Base-by-base conservation (phyloP, 352 stramenopile species). In the Phytophthora tentaculata region DNA sequence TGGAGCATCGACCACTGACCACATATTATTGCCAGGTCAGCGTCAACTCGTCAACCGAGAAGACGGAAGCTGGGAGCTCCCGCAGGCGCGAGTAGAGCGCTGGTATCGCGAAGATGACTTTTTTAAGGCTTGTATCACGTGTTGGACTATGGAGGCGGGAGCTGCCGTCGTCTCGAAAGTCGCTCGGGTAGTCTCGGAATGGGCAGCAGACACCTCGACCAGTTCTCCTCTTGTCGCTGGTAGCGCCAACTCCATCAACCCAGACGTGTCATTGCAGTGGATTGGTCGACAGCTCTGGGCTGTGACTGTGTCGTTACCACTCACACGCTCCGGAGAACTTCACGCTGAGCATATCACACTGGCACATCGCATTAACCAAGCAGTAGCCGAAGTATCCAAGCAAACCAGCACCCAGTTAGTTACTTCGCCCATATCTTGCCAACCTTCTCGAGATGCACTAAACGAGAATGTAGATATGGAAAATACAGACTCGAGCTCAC, bases 261-360 rank as follows among this genome's bases (percentile, higher is more conserved):
- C 86, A 9, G 84, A 94, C 49, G 81, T 94, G 4, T 88, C 83
- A 8, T 74, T 94, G 10, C 86, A 92, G 55, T 94, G 86, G 84
- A 89, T 94, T 54, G 86, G 81, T 0, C 72, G 76, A 9, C 76
- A 92, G 45, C 65, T 91, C 4, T 94, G 82, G 83, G 81, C 76
- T 1, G 80, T 94, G 19, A 94, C 86, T 0, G 77, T 92, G 13
- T 77, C 74, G 7, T 63, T 95, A 16, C 83, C 84, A 17, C 74
- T 95, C 19, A 81, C 83, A 2, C 73, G 79, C 5, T 79, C 73
- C 0, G 79, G 79, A 5, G 81, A 92, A 39, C 74, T 94, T 16
- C 87, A 81, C 16, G 76, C 77, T 28, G 81, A 95, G 28, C 83
- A 93, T 67, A 80, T 86, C 4, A 79, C 65, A 17, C 69, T 94